A percentile compares a stretch with the other conserved stretches of the same genome.
These are phyloP conservation scores for Immersiella caudata DNA, from an alignment of 495 filamentous ascomycete genomes.

Conservation along the genomic window DNA sequence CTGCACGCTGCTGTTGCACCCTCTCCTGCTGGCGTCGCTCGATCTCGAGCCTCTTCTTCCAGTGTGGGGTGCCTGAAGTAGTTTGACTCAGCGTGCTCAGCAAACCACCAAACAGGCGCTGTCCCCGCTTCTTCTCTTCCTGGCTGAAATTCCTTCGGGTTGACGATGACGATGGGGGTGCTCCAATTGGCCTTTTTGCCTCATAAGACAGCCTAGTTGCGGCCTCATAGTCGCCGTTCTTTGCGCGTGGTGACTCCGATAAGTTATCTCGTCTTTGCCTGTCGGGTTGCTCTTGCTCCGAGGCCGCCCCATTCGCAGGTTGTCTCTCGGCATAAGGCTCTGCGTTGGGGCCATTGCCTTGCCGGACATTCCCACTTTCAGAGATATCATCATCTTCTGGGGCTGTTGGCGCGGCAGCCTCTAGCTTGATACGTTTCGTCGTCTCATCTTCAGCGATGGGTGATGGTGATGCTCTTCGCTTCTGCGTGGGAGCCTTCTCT, in stretches of 20 bases:
- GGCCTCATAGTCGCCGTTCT: not conserved
- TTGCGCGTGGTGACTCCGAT: not conserved
- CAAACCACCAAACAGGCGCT: slow-evolving; percentile 86
- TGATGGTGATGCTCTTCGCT: slow-evolving; percentile 34
- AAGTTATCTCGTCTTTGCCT: not conserved
- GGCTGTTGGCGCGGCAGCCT: not conserved
- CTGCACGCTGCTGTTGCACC: slow-evolving; percentile 68
- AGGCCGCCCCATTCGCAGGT: not conserved
- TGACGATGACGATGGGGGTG: slow-evolving; percentile 7
- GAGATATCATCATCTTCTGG: slow-evolving; percentile 10
- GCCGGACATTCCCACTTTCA: slow-evolving; percentile 18
- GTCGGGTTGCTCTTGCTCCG: not conserved
- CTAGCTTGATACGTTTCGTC: slow-evolving; percentile 30
- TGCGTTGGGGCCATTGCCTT: not conserved
- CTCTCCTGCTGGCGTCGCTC: slow-evolving; percentile 88
- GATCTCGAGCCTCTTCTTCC: slow-evolving; percentile 82
- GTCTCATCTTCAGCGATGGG: slow-evolving; percentile 16
- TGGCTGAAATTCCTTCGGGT: slow-evolving; percentile 53
- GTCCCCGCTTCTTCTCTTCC: slow-evolving; percentile 85
- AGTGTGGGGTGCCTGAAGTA: slow-evolving; percentile 58
- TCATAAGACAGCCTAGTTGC: slow-evolving; percentile 3
- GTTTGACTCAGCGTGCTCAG: slow-evolving; percentile 86
- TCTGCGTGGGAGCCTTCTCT: slow-evolving; percentile 20
- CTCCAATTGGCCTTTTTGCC: slow-evolving; percentile 17
- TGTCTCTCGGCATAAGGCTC: not conserved